Percentiles rank a stretch among this genome's conserved stretches.
These are phyloP conservation scores for Lyophyllum semitale DNA, from an alignment of 768 basidiomycete species.

Conservation along the genomic window DNA sequence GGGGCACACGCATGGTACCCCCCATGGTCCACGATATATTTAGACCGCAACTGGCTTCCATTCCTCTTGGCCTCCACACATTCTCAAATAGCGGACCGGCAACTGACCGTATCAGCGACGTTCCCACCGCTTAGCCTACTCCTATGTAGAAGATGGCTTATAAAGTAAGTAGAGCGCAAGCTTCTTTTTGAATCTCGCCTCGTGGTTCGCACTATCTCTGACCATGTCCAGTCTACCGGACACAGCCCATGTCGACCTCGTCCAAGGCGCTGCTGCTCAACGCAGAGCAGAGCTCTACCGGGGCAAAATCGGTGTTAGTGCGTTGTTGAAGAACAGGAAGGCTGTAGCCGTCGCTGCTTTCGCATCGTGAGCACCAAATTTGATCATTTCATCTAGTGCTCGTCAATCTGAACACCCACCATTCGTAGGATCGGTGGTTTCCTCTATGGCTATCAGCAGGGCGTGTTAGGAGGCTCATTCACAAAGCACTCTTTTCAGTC, in stretches of 20 bases:
- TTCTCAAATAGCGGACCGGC: neutral
- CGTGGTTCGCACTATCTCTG: neutral
- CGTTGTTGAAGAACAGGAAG: constrained; percentile 14
- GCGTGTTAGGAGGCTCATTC: constrained; percentile 17
- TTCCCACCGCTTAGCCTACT: neutral
- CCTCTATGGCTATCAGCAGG: constrained; percentile 19
- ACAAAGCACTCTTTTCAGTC: constrained; percentile 13
- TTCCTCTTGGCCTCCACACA: too few relatives aligned
- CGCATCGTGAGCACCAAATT: constrained; percentile 14
- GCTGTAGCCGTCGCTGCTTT: constrained; percentile 15
- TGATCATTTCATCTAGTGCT: neutral
- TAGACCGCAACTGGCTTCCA: too few relatives aligned
- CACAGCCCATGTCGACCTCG: neutral
- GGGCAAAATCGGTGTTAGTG: constrained; percentile 7
- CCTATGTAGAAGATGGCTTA: neutral
- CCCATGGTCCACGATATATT: too few relatives aligned
- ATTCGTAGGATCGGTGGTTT: constrained; percentile 16
- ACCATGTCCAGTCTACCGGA: neutral
- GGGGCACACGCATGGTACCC: too few relatives aligned
- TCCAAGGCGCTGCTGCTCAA: constrained; percentile 16
- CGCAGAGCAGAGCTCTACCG: constrained; percentile 13
- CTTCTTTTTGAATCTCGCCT: neutral
- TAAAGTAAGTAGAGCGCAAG: neutral
- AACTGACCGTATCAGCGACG: neutral
- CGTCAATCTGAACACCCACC: neutral